Evolutionary conservation across 495 filamentous ascomycete genomes (phyloP), one percentile per base, ranked within the genome.

Genomic region (Penicillium pancosmium): DNA sequence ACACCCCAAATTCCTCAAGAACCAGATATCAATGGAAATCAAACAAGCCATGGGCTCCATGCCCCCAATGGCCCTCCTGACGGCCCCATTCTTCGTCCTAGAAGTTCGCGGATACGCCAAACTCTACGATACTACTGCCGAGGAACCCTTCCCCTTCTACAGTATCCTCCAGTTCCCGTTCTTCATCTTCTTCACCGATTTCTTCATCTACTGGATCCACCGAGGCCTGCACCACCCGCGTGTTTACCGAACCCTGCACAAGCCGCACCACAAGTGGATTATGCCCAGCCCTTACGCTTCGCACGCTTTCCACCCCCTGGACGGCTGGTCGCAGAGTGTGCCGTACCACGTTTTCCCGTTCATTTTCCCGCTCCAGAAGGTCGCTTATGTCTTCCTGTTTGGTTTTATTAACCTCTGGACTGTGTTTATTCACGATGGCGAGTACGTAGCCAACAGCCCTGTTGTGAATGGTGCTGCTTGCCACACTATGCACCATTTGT

Each of bases 261-360:
- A 98, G 82, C 88, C 91, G 52, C 94, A 98, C 79, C 93, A 98
- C 86, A 97, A 96, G 78, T 97, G 93, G 94, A 97, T 98, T 76
- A 95, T 97, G 91, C 94, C 94, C 5, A 96, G 92, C 7, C 93
- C 93, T 11, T 97, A 83, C 71, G 94, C 93, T 11, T 88, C 86
- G 52, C 88, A 96, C 77, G 93, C 93, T 52, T 97, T 98, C 83
- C 93, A 98, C 79, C 94, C 93, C 1, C 64, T 97, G 38, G 93
- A 98, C 73, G 94, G 94, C 68, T 97, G 86, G 78, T 81, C 88
- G n/a, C 94, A 97, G 79, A 89, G 89, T 65, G 64, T 96, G 27
- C 93, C 93, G 0, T 97, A 97, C 79, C 93, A 97, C 78, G 63
- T 96, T 56, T 98, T 93, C 76, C 91, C 93, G 5, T 93, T 96